Evolutionary conservation across 2,329 filamentous ascomycete genomes (phyloP), one percentile per base, ranked within the genome.

Genomic region (Ophiocordyceps robertsii): DNA sequence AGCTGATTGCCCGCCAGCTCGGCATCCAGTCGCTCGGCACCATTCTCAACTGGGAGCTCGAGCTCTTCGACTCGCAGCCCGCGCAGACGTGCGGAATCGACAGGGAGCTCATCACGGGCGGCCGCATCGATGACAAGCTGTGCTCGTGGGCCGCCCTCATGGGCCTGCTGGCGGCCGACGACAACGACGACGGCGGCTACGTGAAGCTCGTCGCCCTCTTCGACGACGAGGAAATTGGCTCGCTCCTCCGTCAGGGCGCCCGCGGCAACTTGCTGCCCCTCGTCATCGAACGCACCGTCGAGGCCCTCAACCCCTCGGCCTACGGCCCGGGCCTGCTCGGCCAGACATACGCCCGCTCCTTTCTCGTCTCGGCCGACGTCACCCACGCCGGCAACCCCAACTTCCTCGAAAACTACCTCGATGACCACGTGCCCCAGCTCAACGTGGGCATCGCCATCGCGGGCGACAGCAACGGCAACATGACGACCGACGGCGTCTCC

Each of bases 141-240:
- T 96, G 92, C 71, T 93, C 85, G 29, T 96, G 87, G 80, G 79
- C 88, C 8, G 90, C 92, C 8, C 72, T 95, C 41, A 80, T 89
- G 61, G 89, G 79, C 4, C 78, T 98, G 0, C 70, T 95, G 27
- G 78, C 82, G 40, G 77, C 81, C 16, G 42, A 45, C 42, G 65
- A 71, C 33, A 68, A 61, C 50, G 66, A 73, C 1, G 59, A 67
- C 10, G 74, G 82, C 46, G 73, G 80, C n/a, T 75, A 82, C 42
- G 79, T 96, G 62, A 93, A 93, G 64, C 71, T 95, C 43, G 85
- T 92, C 31, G 88, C 83, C n/a, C 80, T 95, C 53, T 96, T 96
- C 56, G 92, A 96, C 57, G 84, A 95, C 55, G 92, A 98, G 62
- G 92, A 98, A 62, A 94, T 98, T 47, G 92, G 92, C 46, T 93